Conservation (phyloP, 2,329 filamentous ascomycete species). For the Colletotrichum trifolii region DNA sequence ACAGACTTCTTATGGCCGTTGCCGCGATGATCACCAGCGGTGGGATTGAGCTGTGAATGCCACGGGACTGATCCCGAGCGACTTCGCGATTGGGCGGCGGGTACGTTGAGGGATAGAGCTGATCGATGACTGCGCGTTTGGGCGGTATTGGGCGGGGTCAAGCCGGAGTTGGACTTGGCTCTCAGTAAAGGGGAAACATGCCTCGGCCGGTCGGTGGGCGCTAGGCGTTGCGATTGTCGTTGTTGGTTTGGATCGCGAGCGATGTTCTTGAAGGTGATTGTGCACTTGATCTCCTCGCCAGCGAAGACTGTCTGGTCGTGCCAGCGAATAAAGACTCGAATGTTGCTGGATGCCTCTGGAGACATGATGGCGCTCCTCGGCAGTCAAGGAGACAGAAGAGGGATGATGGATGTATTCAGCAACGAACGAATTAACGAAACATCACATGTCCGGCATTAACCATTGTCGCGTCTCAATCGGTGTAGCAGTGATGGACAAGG, state of each 20-base stretch:
- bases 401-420: slow-evolving; percentile 7
- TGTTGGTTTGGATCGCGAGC: slow-evolving; percentile 56
- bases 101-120: slow-evolving; percentile 72
- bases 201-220: slow-evolving; percentile 38
- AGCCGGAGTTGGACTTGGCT: slow-evolving; percentile 54
- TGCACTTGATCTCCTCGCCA: slow-evolving; percentile 94
- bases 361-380: slow-evolving; percentile 54
- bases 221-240: slow-evolving; percentile 40
- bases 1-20: slow-evolving; percentile 80
- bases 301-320: slow-evolving; percentile 94
- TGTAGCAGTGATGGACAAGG: slow-evolving; percentile 31
- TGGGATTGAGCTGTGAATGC: slow-evolving; percentile 47
- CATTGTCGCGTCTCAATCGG: slow-evolving; percentile 27
- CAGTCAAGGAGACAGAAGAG: slow-evolving; percentile 29
- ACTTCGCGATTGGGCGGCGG: slow-evolving; percentile 56
- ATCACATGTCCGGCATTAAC: slow-evolving; percentile 34
- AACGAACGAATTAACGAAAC: slow-evolving; percentile 28
- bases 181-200: slow-evolving; percentile 56
- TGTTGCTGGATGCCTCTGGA: slow-evolving; percentile 70
- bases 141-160: slow-evolving; percentile 57
- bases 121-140: slow-evolving; percentile 71
- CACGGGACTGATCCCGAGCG: slow-evolving; percentile 61
- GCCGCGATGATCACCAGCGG: slow-evolving; percentile 46
- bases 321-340: slow-evolving; percentile 96
- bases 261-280: slow-evolving; percentile 95